Percentiles rank a stretch among this genome's conserved stretches.
Conservation (phyloP, 495 filamentous ascomycete species). For the Tuber umbilicatum region DNA sequence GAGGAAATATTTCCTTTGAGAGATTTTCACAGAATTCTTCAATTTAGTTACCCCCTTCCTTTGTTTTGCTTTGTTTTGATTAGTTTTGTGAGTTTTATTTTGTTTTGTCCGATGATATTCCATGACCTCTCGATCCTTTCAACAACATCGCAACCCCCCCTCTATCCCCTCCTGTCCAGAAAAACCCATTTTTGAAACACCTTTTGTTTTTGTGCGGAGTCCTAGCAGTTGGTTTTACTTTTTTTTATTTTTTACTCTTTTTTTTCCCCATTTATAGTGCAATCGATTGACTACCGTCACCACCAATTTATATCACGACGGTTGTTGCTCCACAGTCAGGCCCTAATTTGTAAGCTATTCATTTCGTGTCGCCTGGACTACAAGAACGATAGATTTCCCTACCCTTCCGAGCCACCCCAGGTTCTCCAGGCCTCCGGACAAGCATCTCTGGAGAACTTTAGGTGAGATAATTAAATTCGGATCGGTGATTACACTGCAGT, state of each 20-base stretch:
- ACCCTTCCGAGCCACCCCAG: not conserved
- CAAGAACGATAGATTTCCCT: not conserved
- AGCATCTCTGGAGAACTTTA: not conserved
- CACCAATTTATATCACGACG: not conserved
- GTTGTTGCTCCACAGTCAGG: not conserved
- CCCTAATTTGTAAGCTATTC: not conserved
- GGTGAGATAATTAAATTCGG: not conserved
- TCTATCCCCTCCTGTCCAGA: too few species aligned
- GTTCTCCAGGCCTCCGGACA: not conserved
- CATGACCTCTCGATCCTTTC: not conserved
- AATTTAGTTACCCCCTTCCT: too few species aligned
- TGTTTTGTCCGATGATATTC: not conserved
- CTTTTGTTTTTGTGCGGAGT: not conserved
- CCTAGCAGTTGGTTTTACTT: not conserved
- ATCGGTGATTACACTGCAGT: not conserved
- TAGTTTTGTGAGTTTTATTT: not conserved
- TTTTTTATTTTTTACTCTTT: not conserved
- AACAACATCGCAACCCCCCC: not conserved
- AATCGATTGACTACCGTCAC: not conserved
- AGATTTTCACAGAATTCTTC: too few species aligned
- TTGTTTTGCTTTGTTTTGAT: too few species aligned
- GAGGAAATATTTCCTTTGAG: too few species aligned
- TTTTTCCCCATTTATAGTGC: not conserved
- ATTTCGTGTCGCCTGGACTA: not conserved
- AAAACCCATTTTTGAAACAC: not conserved